Conservation (phyloP, 208 protist genomes). For the Leishmania tarentolae region DNA sequence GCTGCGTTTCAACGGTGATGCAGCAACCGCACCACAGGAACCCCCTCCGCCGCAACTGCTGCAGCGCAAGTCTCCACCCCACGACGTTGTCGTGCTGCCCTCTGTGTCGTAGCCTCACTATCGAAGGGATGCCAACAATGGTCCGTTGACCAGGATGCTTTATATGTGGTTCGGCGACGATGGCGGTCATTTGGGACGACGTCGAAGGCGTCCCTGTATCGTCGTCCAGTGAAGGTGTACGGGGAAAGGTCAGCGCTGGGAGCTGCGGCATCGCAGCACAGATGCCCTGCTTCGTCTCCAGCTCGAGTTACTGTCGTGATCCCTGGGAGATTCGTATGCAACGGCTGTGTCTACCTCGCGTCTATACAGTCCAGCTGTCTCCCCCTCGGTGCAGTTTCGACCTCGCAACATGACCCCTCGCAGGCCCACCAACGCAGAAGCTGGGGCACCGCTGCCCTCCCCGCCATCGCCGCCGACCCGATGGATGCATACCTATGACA, state of each 20-base stretch:
- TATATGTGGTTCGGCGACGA: constrained; percentile 21
- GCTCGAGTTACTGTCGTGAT: constrained; percentile 18
- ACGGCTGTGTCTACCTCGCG: neutral
- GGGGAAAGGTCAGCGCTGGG: constrained; percentile 8
- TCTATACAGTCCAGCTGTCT: neutral
- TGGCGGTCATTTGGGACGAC: neutral
- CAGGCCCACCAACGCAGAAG: neutral
- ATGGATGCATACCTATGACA: constrained; percentile 4
- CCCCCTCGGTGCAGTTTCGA: neutral
- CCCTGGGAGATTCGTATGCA: neutral
- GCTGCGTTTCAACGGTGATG: neutral
- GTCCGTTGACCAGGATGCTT: constrained; percentile 14
- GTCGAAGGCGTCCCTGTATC: neutral
- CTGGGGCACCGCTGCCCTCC: neutral
- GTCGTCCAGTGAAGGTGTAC: neutral
- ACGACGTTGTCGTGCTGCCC: constrained; percentile 22
- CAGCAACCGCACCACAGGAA: neutral
- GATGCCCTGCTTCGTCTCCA: constrained; percentile 28
- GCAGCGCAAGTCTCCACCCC: constrained; percentile 12
- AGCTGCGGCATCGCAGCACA: constrained; percentile 30
- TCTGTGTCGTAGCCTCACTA: constrained; percentile 25
- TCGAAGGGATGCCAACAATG: constrained; percentile 7
- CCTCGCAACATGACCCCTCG: neutral
- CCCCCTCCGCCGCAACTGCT: constrained; percentile 4
- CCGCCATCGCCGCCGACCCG: neutral